Evolutionary conservation across 805 yeast species (phyloP).

Genomic region (Cyberlindnera mississippiensis): DNA sequence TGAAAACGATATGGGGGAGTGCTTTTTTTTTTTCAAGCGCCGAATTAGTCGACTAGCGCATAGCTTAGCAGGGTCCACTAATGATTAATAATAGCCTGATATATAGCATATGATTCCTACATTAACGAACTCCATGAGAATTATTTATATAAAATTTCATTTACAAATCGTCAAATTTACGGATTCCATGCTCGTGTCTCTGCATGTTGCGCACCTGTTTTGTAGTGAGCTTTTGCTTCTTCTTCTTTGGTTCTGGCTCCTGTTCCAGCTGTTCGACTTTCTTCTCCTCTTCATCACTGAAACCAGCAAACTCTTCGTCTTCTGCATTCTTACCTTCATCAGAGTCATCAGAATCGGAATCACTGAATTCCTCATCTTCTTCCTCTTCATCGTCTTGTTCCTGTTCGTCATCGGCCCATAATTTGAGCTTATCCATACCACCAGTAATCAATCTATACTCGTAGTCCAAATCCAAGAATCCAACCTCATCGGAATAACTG

Average conservation of each 20-base stretch:
- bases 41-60: too few relatives aligned
- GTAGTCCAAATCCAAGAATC: slow-evolving; percentile 70
- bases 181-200: slow-evolving; percentile 59
- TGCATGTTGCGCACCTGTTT: slow-evolving; percentile 47
- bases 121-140: too few relatives aligned
- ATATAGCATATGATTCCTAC: too few relatives aligned
- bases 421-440: slow-evolving; percentile 75
- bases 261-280: slow-evolving; percentile 10
- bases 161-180: slow-evolving; percentile 57
- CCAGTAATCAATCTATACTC: slow-evolving; percentile 77
- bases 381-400: slow-evolving; percentile 29
- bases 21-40: too few relatives aligned
- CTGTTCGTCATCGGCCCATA: slow-evolving; percentile 56
- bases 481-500: slow-evolving; percentile 68
- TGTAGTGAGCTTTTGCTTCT: slow-evolving; percentile 33
- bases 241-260: slow-evolving; percentile 17
- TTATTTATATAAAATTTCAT: background rate
- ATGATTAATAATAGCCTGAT: too few relatives aligned
- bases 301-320: slow-evolving; percentile 12
- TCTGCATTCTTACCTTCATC: slow-evolving; percentile 17
- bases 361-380: slow-evolving; percentile 49
- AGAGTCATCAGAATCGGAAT: slow-evolving; percentile 34
- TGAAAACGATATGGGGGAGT: too few relatives aligned
- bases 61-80: too few relatives aligned
- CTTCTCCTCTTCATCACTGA: slow-evolving; percentile 19